Evolutionary conservation across 2,329 filamentous ascomycete genomes (phyloP).

Genomic region (Fusarium sp.): DNA sequence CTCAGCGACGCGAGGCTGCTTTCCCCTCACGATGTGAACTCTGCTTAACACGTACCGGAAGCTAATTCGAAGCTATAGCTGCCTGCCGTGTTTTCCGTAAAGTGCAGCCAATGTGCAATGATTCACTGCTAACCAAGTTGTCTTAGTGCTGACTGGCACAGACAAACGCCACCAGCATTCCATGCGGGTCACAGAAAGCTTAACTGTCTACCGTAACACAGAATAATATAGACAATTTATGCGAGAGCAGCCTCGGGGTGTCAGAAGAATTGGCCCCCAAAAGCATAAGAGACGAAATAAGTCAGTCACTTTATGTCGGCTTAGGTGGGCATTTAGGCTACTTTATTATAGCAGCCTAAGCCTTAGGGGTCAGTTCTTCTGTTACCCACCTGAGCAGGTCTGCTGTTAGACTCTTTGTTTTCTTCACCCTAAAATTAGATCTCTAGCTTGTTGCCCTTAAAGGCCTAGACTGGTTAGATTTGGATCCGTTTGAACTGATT

Average conservation of each 20-base stretch:
- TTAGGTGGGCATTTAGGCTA: too few species aligned
- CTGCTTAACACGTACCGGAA: conserved; percentile 7
- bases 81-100: conserved; percentile 16
- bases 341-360: too few species aligned
- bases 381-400: too few species aligned
- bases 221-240: not conserved
- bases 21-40: conserved; percentile 1
- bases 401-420: not conserved
- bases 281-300: too few species aligned
- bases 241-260: too few species aligned
- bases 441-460: not conserved
- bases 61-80: conserved; percentile 3
- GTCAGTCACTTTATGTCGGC: too few species aligned
- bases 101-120: not conserved
- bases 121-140: not conserved
- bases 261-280: too few species aligned
- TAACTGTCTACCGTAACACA: not conserved
- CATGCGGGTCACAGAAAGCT: not conserved
- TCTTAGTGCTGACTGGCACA: conserved; percentile 23
- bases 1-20: not conserved
- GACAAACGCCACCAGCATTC: conserved; percentile 15
- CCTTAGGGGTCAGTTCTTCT: too few species aligned
- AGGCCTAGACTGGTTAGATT: not conserved
- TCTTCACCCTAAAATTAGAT: not conserved
- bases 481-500: not conserved